Percentiles rank a stretch among this genome's conserved stretches.
phyloP scores from a whole-genome alignment of 1,139 yeast species.

The Blastobotrys indianensis region DNA sequence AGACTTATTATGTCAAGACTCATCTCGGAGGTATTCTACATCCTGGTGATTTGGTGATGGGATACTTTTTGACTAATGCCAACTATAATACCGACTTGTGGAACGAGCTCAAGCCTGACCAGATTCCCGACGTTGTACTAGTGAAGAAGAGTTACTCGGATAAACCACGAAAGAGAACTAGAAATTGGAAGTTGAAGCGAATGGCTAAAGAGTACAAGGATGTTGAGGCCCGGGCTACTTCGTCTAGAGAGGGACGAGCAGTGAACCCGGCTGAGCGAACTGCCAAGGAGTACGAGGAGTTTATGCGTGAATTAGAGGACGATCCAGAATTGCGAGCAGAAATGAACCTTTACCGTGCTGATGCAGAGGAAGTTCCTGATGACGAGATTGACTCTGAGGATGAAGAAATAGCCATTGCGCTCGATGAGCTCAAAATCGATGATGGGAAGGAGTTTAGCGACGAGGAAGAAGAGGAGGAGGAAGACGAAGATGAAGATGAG shows the following conservation, averaged over 20 bases:
- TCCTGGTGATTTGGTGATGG: conserved; percentile 94
- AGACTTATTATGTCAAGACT: conserved; percentile 74
- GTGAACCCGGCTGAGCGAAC: conserved; percentile 65
- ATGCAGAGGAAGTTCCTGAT: conserved; percentile 28
- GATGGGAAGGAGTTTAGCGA: conserved; percentile 35
- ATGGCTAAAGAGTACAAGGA: conserved; percentile 96
- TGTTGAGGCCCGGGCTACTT: conserved; percentile 25
- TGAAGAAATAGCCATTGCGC: conserved; percentile 18
- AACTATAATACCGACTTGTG: conserved; percentile 85
- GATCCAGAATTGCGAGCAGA: conserved; percentile 88
- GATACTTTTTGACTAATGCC: conserved; percentile 76
- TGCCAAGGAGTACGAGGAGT: conserved; percentile 86
- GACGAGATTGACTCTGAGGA: conserved; percentile 16
- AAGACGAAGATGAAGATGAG: conserved; percentile 52
- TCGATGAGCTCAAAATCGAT: conserved; percentile 14
- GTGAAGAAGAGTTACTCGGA: conserved; percentile 90
- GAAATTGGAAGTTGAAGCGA: conserved; percentile 93
- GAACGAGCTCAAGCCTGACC: conserved; percentile 60
- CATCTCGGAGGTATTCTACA: conserved; percentile 93
- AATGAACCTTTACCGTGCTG: conserved; percentile 73
- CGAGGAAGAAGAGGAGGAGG: conserved; percentile 39
- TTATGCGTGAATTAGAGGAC: conserved; percentile 79
- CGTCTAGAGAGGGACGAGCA: conserved; percentile 44
- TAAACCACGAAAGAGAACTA: conserved; percentile 61
- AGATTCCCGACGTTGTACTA: conserved; percentile 73